A percentile compares a stretch with the other conserved stretches of the same genome.
Evolutionary conservation across 169 alveolate genomes (phyloP).

Genomic region (Cryptosporidium tyzzeri): DNA sequence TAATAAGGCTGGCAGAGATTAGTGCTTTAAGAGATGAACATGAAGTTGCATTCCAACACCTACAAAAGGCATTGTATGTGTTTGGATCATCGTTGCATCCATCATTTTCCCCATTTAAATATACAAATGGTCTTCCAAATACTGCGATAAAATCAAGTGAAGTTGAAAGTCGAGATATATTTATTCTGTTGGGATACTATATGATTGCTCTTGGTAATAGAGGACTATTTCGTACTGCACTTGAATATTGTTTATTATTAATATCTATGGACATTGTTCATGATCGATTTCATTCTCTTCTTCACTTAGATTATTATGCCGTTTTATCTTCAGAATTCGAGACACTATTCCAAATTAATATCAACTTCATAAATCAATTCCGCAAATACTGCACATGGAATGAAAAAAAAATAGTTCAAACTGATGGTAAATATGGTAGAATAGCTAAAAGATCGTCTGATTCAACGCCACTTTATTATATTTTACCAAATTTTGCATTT

Average conservation of each 20-base stretch:
- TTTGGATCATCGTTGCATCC: slow-evolving; percentile 72
- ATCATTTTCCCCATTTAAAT: slow-evolving; percentile 49
- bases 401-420: background rate
- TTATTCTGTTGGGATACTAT: slow-evolving; percentile 29
- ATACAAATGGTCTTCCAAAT: slow-evolving; percentile 25
- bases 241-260: slow-evolving; percentile 45
- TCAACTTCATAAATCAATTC: slow-evolving; percentile 14
- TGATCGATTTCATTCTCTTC: slow-evolving; percentile 66
- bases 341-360: slow-evolving; percentile 16
- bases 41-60: slow-evolving; percentile 30
- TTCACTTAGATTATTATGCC: slow-evolving; percentile 54
- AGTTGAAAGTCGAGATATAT: slow-evolving; percentile 64
- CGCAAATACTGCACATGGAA: slow-evolving; percentile 38
- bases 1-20: slow-evolving; percentile 52
- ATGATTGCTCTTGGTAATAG: slow-evolving; percentile 59
- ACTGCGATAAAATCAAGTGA: slow-evolving; percentile 31
- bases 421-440: background rate
- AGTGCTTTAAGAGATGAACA: slow-evolving; percentile 43
- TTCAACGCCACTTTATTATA: slow-evolving; percentile 29
- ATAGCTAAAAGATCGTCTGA: background rate
- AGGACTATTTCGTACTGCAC: slow-evolving; percentile 65
- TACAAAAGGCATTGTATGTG: slow-evolving; percentile 69
- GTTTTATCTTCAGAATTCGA: slow-evolving; percentile 45
- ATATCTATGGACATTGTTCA: slow-evolving; percentile 65
- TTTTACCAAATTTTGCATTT: slow-evolving; percentile 68